Base-by-base conservation (phyloP, 345 rosid species). In the Triadica sebifera region DNA sequence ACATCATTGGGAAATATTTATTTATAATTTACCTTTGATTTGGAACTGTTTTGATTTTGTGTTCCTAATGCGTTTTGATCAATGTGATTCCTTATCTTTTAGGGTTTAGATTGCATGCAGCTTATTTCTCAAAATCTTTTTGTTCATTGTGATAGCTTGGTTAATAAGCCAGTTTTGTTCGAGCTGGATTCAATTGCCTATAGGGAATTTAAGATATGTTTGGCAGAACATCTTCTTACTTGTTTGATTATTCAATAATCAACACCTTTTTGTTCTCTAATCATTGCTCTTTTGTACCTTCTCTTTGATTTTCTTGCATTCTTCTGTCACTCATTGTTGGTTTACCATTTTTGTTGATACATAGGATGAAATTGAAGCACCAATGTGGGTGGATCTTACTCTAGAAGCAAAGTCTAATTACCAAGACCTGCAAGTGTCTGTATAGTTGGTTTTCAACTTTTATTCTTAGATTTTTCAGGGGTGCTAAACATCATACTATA, bases 311-410 rank as follows among this genome's bases (percentile, higher is more conserved):
- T 34, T 50, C 66, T 53, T 43, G 73, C 58, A 51, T 29, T 0
- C 25, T 72, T 29, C 34, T 9, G 3, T 19, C 25, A 19, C 16
- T 63, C 10, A 12, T 73, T 60, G 25, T 22, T 58, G 16, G 65
- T 69, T 47, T 34, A 9, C 20, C 34, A 41, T 67, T 29, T 9
- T 67, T 56, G 24, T 57, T 71, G 56, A 52, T 56, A n/a, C 69
- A 24, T 38, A 81, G 83, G 83, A 81, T 56, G 80, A 81, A 68
- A 77, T 81, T 24, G 83, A 81, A 73, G 83, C 83, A 17, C 80
- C 83, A 45, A 81, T 65, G 73, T 81, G 83, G 83, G 72, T 69
- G 6, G 80, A 81, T 77, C 74, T 81, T 34, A 50, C 53, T 1
- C 25, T 63, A 41, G 78, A 81, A 73, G 72, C 70, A 8, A 77